phyloP scores from a whole-genome alignment of 306 rosid genomes.

The Vicia villosa region DNA sequence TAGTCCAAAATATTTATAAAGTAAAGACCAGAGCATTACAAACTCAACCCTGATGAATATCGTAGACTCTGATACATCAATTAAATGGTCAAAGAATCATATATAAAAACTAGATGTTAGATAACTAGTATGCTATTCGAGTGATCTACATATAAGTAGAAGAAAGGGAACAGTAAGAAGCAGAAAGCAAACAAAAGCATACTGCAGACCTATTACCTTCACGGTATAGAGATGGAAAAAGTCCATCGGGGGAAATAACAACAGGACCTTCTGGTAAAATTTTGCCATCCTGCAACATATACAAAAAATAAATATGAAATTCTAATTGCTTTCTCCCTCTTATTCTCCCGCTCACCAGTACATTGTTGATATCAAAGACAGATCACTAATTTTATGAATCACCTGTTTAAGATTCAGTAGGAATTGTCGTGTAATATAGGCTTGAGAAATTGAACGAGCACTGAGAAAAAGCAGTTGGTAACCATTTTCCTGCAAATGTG shows the following conservation, averaged over 20 bases:
- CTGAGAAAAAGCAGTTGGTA: slow-evolving; percentile 94
- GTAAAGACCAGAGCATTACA: slow-evolving; percentile 21
- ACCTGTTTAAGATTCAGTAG: slow-evolving; percentile 93
- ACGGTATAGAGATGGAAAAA: slow-evolving; percentile 91
- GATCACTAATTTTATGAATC: slow-evolving; percentile 33
- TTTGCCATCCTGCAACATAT: slow-evolving; percentile 74
- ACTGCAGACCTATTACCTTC: slow-evolving; percentile 65
- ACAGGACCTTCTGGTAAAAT: slow-evolving; percentile 95
- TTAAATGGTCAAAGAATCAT: slow-evolving; percentile 14
- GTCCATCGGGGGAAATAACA: slow-evolving; percentile 96
- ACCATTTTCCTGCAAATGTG: slow-evolving; percentile 82
- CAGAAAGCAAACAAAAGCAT: slow-evolving; percentile 16
- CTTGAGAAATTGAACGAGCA: slow-evolving; percentile 97
- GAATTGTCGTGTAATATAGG: slow-evolving; percentile 82
- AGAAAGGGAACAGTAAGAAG: slow-evolving; percentile 1
- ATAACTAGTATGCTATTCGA: neutral
- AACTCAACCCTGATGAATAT: slow-evolving; percentile 17
- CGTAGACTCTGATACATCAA: slow-evolving; percentile 9
- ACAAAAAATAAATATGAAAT: slow-evolving; percentile 25
- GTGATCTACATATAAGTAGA: slow-evolving; percentile 7
- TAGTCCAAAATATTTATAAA: slow-evolving; percentile 29
- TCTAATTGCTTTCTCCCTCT: neutral
- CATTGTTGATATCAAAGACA: slow-evolving; percentile 32
- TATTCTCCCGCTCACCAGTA: neutral
- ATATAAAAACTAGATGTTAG: neutral